Evolutionary conservation across 768 basidiomycete genomes (phyloP).

Genomic region (Boletus eberwhitei): DNA sequence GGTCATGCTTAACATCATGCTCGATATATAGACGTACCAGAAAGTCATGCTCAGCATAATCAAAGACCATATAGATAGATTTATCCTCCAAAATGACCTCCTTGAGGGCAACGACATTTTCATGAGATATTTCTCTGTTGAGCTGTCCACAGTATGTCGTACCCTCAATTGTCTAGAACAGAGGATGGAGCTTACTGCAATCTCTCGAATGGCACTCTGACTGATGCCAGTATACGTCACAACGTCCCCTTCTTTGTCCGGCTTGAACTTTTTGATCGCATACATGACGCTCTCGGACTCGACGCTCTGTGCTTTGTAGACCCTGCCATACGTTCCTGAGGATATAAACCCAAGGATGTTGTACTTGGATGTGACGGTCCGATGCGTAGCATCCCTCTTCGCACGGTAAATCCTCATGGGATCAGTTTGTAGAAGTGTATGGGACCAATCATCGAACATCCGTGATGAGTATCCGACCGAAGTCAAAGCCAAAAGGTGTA

Average conservation of each 20-base stretch:
- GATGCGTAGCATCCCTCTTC: constrained; percentile 67
- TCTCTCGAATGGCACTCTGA: constrained; percentile 96
- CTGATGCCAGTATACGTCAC: constrained; percentile 95
- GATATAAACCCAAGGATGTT: constrained; percentile 95
- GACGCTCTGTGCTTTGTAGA: constrained; percentile 90
- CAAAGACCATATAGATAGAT: constrained; percentile 99
- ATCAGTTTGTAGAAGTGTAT: constrained; percentile 45
- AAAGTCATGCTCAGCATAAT: constrained; percentile 98
- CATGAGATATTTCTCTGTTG: constrained; percentile 86
- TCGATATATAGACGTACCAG: constrained; percentile 53
- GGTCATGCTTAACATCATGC: not conserved
- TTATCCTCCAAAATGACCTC: constrained; percentile 98
- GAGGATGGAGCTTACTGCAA: constrained; percentile 59
- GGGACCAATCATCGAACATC: constrained; percentile 38
- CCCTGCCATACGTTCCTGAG: constrained; percentile 96
- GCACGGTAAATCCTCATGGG: constrained; percentile 85
- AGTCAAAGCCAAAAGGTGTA: not conserved
- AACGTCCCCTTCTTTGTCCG: constrained; percentile 98
- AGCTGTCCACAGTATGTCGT: constrained; percentile 43
- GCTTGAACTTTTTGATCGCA: constrained; percentile 99
- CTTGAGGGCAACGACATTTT: constrained; percentile 85
- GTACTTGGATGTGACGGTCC: constrained; percentile 77
- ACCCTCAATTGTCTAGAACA: constrained; percentile 16
- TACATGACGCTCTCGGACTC: constrained; percentile 70
- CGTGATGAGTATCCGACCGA: not conserved